Evolutionary conservation across 2,329 filamentous ascomycete species (phyloP).

Genomic region (Clonostachys byssicola): DNA sequence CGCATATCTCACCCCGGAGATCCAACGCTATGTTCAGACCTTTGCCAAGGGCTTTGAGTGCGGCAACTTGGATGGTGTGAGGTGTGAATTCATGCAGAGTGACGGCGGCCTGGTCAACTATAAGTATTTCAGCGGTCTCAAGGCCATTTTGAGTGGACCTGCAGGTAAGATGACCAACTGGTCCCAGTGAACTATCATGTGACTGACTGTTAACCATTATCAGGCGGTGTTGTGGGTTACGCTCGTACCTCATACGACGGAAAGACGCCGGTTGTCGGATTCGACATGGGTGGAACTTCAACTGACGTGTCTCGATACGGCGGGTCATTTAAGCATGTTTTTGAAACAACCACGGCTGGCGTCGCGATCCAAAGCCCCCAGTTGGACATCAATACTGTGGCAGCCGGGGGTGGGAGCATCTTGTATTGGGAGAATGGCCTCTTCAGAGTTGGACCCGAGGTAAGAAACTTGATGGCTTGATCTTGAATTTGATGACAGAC

Average conservation of each 20-base stretch:
- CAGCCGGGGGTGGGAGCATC: constrained; percentile 39
- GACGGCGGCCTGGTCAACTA: constrained; percentile 40
- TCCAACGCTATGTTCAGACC: constrained; percentile 62
- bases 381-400: constrained; percentile 69
- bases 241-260: constrained; percentile 66
- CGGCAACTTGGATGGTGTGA: constrained; percentile 64
- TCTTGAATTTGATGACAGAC: background rate
- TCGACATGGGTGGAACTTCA: constrained; percentile 56
- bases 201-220: constrained; percentile 14
- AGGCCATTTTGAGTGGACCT: constrained; percentile 63
- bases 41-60: constrained; percentile 69
- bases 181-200: background rate
- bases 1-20: constrained; percentile 67
- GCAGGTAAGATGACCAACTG: background rate
- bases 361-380: constrained; percentile 68
- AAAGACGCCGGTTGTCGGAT: constrained; percentile 53
- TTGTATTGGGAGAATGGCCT: constrained; percentile 66
- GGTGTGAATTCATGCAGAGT: constrained; percentile 78
- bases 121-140: constrained; percentile 56
- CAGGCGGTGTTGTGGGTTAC: constrained; percentile 67
- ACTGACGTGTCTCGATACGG: constrained; percentile 69
- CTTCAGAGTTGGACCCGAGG: constrained; percentile 64
- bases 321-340: constrained; percentile 67
- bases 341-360: constrained; percentile 65
- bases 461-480: background rate